Evolutionary conservation across 1,284 basidiomycete genomes (phyloP), one percentile per base, ranked within the genome.

Genomic region (Pseudozyma hubeiensis): DNA sequence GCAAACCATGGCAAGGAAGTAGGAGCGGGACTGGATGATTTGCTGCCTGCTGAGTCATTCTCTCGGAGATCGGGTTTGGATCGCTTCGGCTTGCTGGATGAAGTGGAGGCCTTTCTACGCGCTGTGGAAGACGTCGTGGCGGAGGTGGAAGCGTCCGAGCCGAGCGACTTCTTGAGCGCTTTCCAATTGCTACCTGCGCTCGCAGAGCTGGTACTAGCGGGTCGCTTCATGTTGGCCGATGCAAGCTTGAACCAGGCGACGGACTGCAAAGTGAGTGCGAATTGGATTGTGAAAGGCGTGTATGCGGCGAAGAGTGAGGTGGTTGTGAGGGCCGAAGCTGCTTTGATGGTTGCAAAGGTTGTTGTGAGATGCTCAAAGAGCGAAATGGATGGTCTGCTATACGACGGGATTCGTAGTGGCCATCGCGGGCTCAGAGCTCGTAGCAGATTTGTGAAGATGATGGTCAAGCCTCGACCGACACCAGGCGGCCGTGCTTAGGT

Each of bases 171-270:
- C 29, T 76, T 73, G 4, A 82, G 68, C 14, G 77, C 68, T 40
- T 77, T 78, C 81, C 81, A 83, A 57, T 83, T 82, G 58, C 80
- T 80, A 0, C 81, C 79, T 43, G 78, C 67, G 11, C 56, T 45
- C 4, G 39, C 34, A 8, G 47, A n/a, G 16, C 41, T 58, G 9
- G 34, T 19, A 30, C 44, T 19, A 5, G 63, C 50, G 30, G 54
- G 11, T 44, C 58, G 39, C 50, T 71, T 71, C 68, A 71, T 71
- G n/a, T 14, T 51, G 34, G 11, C 33, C 24, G 9, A 11, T 7
- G 34, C 16, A 9, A 29, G 31, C 13, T 31, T 10, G 11, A 41
- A n/a, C 13, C 7, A 41, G 16, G 16, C 13, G 11, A 7, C 2
- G 4, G n/a, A 41, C 7, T 13, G 40, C 13, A 14, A 16, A 41